Evolutionary conservation across 768 basidiomycete species (phyloP), one percentile per base, ranked within the genome.

Genomic region (Agrocybe pediades): DNA sequence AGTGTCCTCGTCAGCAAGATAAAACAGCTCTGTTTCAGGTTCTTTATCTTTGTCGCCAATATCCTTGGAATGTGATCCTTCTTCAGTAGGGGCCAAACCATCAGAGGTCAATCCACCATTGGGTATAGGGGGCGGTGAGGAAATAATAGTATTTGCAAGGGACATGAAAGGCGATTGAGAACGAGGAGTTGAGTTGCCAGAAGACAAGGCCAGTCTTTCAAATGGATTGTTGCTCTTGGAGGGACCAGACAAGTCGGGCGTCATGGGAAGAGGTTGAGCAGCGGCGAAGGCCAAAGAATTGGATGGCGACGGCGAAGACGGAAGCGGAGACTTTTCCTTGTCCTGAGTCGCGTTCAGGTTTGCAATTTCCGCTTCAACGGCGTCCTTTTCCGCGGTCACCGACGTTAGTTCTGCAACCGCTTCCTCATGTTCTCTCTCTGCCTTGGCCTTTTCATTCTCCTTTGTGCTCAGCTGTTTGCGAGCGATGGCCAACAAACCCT

Each of bases 191-290:
- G 73, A 65, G 26, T 67, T 67, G 43, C 72, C 77, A 21, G 74
- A 70, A 30, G 77, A 68, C 73, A 79, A 76, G 1, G 76, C 74
- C 25, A 95, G 68, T 42, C 87, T 76, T 54, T 92, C 94, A 64
- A 98, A 98, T 3, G 95, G 95, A 67, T 98, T 98, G 64, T 88
- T 96, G 63, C 90, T 94, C 75, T 90, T 90, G 51, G 71, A 55
- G 20, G 84, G 62, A 7, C 75, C 68, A 6, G 85, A 81, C 44
- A 78, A 60, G 40, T 87, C 84, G 33, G 93, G 92, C 0, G 90
- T 85, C 19, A 72, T 64, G 6, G 92, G 92, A 21, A 93, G 75
- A 1, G 89, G 84, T 11, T 90, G 83, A n/a, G 81, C 73, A 16
- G 86, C 84, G 41, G 92, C 88, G 59, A 86, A 77, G 3, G 73